phyloP scores from a whole-genome alignment of 1,284 basidiomycete species.

The Mycocalia duriaeana region DNA sequence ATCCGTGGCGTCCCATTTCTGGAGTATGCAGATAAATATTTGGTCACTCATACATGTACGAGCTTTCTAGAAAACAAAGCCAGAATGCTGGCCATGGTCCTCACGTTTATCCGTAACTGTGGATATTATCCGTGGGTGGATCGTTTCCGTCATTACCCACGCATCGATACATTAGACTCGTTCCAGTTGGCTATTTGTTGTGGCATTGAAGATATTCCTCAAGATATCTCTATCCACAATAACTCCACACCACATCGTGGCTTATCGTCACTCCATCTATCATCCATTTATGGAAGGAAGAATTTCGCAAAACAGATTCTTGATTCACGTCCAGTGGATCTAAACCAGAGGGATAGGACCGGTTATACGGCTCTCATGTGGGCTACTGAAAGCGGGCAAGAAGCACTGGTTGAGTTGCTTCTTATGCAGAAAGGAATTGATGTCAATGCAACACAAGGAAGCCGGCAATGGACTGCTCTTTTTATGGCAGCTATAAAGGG shows the following conservation, averaged over 20 bases:
- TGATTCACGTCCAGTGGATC: not conserved
- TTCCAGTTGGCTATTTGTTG: not conserved
- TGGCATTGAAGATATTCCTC: not conserved
- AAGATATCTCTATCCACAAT: not conserved
- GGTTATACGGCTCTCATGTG: not conserved
- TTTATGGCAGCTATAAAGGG: not conserved
- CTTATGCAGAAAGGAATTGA: not conserved
- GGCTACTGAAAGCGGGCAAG: not conserved
- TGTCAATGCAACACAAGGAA: not conserved
- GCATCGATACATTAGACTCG: not conserved
- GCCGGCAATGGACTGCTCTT: not conserved
- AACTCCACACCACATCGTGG: not conserved
- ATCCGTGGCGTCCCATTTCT: not conserved
- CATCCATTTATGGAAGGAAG: not conserved
- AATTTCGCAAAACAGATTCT: not conserved
- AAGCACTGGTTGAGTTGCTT: not conserved
- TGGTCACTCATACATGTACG: not conserved
- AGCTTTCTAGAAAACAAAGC: not conserved
- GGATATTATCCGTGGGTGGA: too few relatives aligned
- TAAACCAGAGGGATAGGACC: not conserved
- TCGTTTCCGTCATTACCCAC: not conserved
- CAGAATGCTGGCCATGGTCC: not conserved
- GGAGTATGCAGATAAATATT: not conserved
- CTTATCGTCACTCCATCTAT: not conserved
- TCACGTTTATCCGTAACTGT: not conserved